These are phyloP conservation scores for Podila clonocystis DNA, from an alignment of 192 early-diverging fungal genomes.

Conservation along the genomic window DNA sequence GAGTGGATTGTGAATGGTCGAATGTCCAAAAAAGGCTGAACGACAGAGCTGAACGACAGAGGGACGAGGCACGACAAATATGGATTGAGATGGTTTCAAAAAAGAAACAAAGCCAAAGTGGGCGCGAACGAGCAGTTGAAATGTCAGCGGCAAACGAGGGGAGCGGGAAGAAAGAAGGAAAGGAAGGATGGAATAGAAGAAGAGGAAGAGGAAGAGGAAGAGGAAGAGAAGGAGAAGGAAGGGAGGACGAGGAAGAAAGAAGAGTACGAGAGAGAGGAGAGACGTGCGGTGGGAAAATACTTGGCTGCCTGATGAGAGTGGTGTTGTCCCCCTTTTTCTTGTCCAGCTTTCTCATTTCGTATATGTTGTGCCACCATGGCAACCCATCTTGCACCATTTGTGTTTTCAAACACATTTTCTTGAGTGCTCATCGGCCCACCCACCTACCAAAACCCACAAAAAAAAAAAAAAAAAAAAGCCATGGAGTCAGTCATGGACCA, in stretches of 20 bases:
- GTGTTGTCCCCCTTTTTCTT: background rate
- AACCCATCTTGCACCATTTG: background rate
- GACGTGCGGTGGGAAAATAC: background rate
- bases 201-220: background rate
- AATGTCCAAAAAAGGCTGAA: no score
- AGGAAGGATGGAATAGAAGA: background rate
- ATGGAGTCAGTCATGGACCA: background rate
- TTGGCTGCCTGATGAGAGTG: background rate
- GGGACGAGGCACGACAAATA: no score
- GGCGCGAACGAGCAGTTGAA: no score
- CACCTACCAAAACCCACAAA: no score
- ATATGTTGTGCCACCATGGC: background rate
- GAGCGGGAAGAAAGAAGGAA: background rate
- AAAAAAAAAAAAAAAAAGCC: background rate
- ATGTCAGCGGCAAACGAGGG: background rate
- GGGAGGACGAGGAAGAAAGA: background rate
- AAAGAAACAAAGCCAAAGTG: no score
- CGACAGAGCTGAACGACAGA: no score
- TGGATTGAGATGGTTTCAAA: no score
- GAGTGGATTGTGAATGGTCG: no score
- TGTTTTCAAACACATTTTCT: no score
- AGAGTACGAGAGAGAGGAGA: background rate
- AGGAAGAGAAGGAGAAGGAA: background rate
- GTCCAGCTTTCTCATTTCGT: background rate
- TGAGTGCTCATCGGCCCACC: no score